Conservation (phyloP, 1,284 basidiomycete species). For the Apiotrichum sp. region DNA sequence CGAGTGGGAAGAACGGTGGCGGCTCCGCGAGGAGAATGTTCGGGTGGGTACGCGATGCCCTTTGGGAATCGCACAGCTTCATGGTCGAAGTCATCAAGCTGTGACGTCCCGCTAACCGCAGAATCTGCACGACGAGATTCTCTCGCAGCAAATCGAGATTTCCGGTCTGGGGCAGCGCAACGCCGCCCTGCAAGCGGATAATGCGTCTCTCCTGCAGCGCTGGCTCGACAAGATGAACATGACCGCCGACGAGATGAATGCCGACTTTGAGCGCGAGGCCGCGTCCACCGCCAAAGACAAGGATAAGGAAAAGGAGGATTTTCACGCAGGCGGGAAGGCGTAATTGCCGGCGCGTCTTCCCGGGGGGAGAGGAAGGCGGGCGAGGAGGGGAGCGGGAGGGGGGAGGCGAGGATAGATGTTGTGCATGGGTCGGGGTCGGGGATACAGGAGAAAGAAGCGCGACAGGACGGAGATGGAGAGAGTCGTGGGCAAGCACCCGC, state of each 20-base stretch:
- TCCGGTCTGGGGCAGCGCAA: slow-evolving; percentile 83
- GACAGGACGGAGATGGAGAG: background rate
- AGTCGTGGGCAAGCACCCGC: background rate
- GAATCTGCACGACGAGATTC: slow-evolving; percentile 92
- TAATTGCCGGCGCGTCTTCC: slow-evolving; percentile 9
- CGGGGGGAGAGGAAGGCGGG: background rate
- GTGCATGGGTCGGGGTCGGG: background rate
- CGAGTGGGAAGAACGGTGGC: slow-evolving; percentile 77
- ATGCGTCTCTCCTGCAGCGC: slow-evolving; percentile 85
- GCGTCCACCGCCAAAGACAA: background rate
- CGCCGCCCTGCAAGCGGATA: slow-evolving; percentile 77
- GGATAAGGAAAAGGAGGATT: slow-evolving; percentile 22
- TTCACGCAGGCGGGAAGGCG: slow-evolving; percentile 33
- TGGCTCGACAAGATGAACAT: slow-evolving; percentile 93
- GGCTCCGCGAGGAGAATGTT: slow-evolving; percentile 80
- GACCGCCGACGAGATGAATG: slow-evolving; percentile 93
- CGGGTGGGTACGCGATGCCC: slow-evolving; percentile 55
- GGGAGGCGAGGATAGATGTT: background rate
- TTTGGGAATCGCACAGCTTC: too few species aligned
- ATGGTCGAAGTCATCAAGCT: too few species aligned
- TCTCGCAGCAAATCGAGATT: slow-evolving; percentile 81
- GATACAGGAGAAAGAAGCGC: background rate
- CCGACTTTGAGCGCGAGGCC: slow-evolving; percentile 50
- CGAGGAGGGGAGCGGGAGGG: background rate
- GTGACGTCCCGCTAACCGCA: slow-evolving; percentile 36